These are phyloP conservation scores for Cytospora piceae DNA, from an alignment of 2,329 filamentous ascomycete genomes.

Conservation along the genomic window DNA sequence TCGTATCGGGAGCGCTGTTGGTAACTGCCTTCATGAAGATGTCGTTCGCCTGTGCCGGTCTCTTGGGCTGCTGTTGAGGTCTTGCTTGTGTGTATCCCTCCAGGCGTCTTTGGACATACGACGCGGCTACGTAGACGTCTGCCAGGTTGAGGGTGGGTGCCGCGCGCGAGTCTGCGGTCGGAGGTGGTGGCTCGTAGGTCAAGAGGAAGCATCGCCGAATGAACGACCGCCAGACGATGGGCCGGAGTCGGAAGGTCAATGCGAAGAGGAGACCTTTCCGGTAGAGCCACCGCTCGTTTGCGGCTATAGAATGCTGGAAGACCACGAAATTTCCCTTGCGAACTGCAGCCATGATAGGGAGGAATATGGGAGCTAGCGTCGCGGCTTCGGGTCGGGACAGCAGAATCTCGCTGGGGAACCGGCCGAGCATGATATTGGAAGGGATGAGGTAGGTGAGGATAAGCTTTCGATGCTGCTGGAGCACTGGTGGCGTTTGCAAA, in stretches of 20 bases:
- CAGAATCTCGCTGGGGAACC: conserved; percentile 72
- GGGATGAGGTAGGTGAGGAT: conserved; percentile 86
- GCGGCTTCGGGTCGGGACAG: conserved; percentile 71
- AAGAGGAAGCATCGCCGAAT: conserved; percentile 78
- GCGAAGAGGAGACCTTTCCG: conserved; percentile 75
- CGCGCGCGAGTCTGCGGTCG: conserved; percentile 56
- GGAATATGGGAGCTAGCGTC: conserved; percentile 67
- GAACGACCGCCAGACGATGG: conserved; percentile 83
- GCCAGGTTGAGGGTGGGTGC: conserved; percentile 76
- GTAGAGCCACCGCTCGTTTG: conserved; percentile 73
- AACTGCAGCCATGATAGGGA: conserved; percentile 74
- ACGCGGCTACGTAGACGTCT: conserved; percentile 67
- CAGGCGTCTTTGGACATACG: conserved; percentile 66
- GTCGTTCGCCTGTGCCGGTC: conserved; percentile 49
- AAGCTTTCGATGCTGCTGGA: conserved; percentile 73
- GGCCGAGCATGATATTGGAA: conserved; percentile 80
- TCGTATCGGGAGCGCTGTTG: conserved; percentile 48
- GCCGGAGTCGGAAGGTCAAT: conserved; percentile 75
- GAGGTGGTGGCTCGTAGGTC: conserved; percentile 69
- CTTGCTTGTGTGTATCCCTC: conserved; percentile 58
- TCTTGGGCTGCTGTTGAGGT: conserved; percentile 36
- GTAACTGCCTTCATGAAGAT: conserved; percentile 57
- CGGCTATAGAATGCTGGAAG: conserved; percentile 71
- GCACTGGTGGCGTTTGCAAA: conserved; percentile 63
- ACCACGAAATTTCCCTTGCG: conserved; percentile 72